These are phyloP conservation scores for Lepidium aucheri DNA, from an alignment of 345 rosid genomes.

Conservation along the genomic window DNA sequence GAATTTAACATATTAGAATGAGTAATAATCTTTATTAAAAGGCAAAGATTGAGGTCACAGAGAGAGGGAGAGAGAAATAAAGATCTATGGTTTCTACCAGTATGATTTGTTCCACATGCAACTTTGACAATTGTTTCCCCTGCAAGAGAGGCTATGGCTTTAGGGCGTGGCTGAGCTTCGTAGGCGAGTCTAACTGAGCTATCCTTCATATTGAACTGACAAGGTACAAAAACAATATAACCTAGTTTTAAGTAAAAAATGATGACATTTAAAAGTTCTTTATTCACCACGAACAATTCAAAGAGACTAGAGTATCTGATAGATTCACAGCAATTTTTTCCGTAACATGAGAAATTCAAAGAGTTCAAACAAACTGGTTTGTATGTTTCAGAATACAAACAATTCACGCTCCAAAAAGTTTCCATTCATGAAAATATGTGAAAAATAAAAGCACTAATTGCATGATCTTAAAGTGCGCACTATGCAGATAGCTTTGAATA, in stretches of 20 bases:
- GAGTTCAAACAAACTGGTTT: background rate
- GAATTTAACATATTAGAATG: conserved; percentile 5
- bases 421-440: background rate
- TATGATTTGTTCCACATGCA: conserved; percentile 92
- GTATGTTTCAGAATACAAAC: background rate
- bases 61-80: background rate
- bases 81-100: conserved; percentile 43
- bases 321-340: background rate
- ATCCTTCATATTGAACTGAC: conserved; percentile 87
- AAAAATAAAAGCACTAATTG: background rate
- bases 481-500: background rate
- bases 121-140: conserved; percentile 87
- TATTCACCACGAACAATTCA: background rate
- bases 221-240: background rate
- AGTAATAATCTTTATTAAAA: background rate
- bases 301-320: background rate
- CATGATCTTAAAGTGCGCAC: background rate
- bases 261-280: background rate
- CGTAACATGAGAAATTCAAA: background rate
- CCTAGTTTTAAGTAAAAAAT: background rate
- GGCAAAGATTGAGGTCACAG: background rate
- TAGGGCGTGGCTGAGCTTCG: conserved; percentile 95
- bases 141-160: conserved; percentile 62
- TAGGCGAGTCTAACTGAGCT: conserved; percentile 85
- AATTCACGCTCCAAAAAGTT: background rate